Evolutionary conservation across 169 alveolate species (phyloP).

Genomic region (Plasmodium falciparum): DNA sequence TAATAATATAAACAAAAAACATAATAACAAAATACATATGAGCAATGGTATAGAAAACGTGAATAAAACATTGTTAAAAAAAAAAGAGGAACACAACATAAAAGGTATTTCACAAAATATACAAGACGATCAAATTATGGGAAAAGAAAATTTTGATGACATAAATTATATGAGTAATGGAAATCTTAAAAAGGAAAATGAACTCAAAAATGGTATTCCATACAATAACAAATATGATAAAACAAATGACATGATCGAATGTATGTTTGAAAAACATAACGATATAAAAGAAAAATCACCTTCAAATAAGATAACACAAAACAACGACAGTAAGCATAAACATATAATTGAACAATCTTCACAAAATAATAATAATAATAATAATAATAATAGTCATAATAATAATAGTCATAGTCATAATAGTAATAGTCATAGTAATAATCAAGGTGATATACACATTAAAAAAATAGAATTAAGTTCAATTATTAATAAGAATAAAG

Average conservation of each 20-base stretch:
- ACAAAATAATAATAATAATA: too few relatives aligned
- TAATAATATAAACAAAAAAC: constrained; percentile 10
- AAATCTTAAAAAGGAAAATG: not conserved
- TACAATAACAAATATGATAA: not conserved
- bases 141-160: not conserved
- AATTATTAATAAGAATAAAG: constrained; percentile 1
- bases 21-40: not conserved
- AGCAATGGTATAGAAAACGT: not conserved
- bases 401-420: too few relatives aligned
- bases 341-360: too few relatives aligned
- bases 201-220: not conserved
- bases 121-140: not conserved
- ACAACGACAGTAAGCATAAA: not conserved
- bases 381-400: too few relatives aligned
- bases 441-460: constrained; percentile 7
- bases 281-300: too few relatives aligned
- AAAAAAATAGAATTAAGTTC: constrained; percentile 40
- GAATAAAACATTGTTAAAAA: constrained; percentile 26
- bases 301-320: too few relatives aligned
- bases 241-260: not conserved
- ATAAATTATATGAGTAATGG: not conserved
- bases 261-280: too few relatives aligned
- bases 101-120: not conserved
- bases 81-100: not conserved
- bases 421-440: not conserved